Evolutionary conservation across 805 yeast species (phyloP), one percentile per base, ranked within the genome.

Genomic region (Danielia reshetovae): DNA sequence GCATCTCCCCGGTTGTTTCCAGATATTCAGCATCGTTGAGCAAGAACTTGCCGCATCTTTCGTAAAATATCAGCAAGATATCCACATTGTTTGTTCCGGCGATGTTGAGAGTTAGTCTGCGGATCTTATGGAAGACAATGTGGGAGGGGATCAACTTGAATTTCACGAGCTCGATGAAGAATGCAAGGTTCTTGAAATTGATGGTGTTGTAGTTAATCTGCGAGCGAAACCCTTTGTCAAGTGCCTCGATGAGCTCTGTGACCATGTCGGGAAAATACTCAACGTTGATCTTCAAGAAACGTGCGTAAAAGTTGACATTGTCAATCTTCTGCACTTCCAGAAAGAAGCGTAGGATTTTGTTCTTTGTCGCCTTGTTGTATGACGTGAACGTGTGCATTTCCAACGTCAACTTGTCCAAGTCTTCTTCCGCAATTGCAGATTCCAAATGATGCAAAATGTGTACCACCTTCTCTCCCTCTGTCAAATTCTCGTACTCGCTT

Each of bases 151-250:
- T 66, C 40, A 87, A 56, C 45, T 74, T 77, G 54, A 88, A 88
- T 52, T 85, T 86, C 21, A 82, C 75, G 60, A 88, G 63, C 50
- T 89, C 96, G 31, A 78, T 64, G 45, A 85, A 79, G 46, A 84
- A 81, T 15, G 71, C 66, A 24, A 85, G 71, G 44, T 72, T 75
- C 44, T 68, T 72, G 45, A 78, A 74, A 42, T 75, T 75, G 32
- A 81, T 56, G 34, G 63, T 69, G 22, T 75, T 71, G 39, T 72
- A 73, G 36, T 51, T 46, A 26, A 83, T 65, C 51, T 79, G 85
- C 13, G 73, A 69, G 44, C 85, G 68, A 43, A 84, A 73, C 1
- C 79, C 77, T 27, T 57, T 58, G 49, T 83, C 89, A 28, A 85
- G 58, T 29, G 68, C 65, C 1, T 62, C 68, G 3, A 80, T 55